Evolutionary conservation across 2,329 filamentous ascomycete genomes (phyloP), one percentile per base, ranked within the genome.

Genomic region (Delphinella strobiligena): DNA sequence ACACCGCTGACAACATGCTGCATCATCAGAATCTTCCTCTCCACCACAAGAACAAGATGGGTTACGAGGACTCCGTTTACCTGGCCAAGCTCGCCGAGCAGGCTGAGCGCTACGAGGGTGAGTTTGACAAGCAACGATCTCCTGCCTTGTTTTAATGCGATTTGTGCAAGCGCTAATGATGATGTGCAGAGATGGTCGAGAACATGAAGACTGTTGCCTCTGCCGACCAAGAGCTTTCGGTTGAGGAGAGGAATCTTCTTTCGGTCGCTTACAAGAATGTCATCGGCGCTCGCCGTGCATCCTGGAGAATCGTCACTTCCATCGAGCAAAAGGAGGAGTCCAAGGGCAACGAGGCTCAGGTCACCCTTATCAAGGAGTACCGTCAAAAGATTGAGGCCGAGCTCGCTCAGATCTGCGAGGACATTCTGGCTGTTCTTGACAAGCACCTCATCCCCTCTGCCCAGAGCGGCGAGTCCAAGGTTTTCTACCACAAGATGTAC

Each of bases 401-500:
- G 73, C 81, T 96, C 45, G 87, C 82, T 65, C 91, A 93, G 75
- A 91, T 96, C 72, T 95, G 89, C 72, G 82, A 94, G 63, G 89
- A 96, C 61, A 91, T 96, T 61, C 81, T 96, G 49, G 83, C 93
- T 56, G 88, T 94, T 55, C 78, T 96, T 43, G 87, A 95, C 71
- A 69, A 89, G 69, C 83, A 89, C 72, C 74, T 96, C 59, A 95
- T 96, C 58, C 84, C 86, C 55, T 91, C 84, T 56, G 89, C 89
- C 54, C 82, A 91, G 74, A 86, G 79, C 59, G 89, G 88, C 68
- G 89, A 96, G 75, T 94, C 87, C 58, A 95, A 95, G 80, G 89
- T 96, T 56, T 96, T 96, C 73, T 95, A 95, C 74, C 88, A 96
- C 82, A 96, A 96, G 82, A 96, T 96, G 87, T 93, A 66, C 53